These are phyloP conservation scores for Massariosphaeria phaeospora DNA, from an alignment of 495 filamentous ascomycete species.

Conservation along the genomic window DNA sequence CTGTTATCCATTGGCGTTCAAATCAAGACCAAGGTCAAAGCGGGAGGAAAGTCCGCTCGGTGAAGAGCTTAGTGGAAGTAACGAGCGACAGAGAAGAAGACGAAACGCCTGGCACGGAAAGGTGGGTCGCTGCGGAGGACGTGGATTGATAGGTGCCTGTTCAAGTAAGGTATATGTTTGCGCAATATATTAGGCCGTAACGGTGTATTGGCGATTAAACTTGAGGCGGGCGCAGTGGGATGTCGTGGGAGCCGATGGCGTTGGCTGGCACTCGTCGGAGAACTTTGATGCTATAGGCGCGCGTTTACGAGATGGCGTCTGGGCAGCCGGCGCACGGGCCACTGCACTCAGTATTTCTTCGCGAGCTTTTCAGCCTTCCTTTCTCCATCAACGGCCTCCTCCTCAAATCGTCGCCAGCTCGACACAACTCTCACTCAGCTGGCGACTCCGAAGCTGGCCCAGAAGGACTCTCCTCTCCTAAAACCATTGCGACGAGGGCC, in stretches of 20 bases:
- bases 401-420: constrained; percentile 88
- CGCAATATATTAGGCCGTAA: too few relatives aligned
- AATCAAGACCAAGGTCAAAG: neutral
- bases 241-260: too few relatives aligned
- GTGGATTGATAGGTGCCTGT: too few relatives aligned
- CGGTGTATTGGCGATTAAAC: too few relatives aligned
- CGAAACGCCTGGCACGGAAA: too few relatives aligned
- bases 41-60: constrained; percentile 5
- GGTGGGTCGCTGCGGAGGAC: neutral
- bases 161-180: too few relatives aligned
- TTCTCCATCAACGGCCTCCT: constrained; percentile 68
- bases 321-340: too few relatives aligned
- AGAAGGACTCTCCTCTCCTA: constrained; percentile 79
- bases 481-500: constrained; percentile 99
- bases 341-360: too few relatives aligned
- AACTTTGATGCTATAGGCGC: neutral
- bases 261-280: too few relatives aligned
- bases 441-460: constrained; percentile 84
- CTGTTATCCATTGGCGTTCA: constrained; percentile 47
- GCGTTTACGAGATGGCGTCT: too few relatives aligned
- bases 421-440: constrained; percentile 59
- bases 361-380: constrained; percentile 44
- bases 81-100: constrained; percentile 34
- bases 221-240: too few relatives aligned
- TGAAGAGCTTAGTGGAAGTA: constrained; percentile 27